Conservation (phyloP, 176 grass and related monocot species). For the Thinopyrum elongatum region DNA sequence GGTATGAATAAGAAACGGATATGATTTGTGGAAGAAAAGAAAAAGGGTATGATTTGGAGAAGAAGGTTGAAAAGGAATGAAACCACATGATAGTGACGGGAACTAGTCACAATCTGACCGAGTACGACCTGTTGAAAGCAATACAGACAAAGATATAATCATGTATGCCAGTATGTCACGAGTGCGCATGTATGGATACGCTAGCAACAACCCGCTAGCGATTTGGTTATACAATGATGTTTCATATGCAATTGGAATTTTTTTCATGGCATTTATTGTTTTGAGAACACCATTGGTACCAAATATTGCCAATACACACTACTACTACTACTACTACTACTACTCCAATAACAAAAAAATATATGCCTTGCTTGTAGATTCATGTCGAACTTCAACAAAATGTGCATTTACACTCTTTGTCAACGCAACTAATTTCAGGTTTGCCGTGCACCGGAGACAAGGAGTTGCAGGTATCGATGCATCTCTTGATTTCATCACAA, state of each 20-base stretch:
- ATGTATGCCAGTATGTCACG: neutral
- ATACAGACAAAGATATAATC: neutral
- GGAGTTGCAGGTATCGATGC: neutral
- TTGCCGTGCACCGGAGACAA: neutral
- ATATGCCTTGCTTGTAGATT: neutral
- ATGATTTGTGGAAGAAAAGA: too few relatives aligned
- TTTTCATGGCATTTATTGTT: neutral
- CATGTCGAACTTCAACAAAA: neutral
- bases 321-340: too few relatives aligned
- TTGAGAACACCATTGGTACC: neutral
- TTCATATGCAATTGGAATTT: neutral
- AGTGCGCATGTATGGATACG: neutral
- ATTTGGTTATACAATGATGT: neutral
- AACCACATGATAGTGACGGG: neutral
- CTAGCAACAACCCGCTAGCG: neutral
- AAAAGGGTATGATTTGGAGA: neutral
- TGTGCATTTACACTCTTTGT: neutral
- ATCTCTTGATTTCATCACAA: constrained; percentile 7
- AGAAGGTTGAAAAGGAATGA: neutral
- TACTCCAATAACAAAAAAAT: neutral
- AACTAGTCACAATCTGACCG: neutral
- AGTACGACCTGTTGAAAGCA: neutral
- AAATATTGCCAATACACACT: neutral
- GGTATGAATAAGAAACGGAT: neutral
- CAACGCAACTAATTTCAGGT: neutral